phyloP scores from a whole-genome alignment of 768 basidiomycete genomes.

The Gloeostereum incarnatum region DNA sequence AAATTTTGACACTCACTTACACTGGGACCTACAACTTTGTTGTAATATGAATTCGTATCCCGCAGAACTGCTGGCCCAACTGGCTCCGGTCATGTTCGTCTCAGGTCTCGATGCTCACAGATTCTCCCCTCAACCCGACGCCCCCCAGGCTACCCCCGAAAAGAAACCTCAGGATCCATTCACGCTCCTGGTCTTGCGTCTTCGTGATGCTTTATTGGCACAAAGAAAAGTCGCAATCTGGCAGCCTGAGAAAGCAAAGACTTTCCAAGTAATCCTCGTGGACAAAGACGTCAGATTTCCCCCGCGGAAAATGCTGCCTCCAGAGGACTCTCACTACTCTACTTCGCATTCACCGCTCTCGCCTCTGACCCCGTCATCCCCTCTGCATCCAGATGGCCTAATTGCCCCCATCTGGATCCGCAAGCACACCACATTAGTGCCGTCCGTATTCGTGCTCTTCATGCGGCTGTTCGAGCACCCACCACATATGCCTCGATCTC shows the following conservation, averaged over 20 bases:
- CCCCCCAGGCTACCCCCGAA: constrained; percentile 7
- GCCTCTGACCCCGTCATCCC: constrained; percentile 80
- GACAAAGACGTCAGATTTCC: constrained; percentile 83
- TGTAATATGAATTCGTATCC: constrained; percentile 93
- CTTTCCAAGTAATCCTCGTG: constrained; percentile 80
- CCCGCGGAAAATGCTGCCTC: constrained; percentile 65
- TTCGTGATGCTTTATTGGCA: constrained; percentile 59
- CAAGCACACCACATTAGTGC: constrained; percentile 88
- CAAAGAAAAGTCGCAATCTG: constrained; percentile 62
- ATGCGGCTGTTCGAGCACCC: constrained; percentile 70
- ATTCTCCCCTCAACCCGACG: constrained; percentile 6
- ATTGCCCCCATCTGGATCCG: constrained; percentile 98
- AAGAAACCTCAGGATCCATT: constrained; percentile 49
- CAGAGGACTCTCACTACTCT: constrained; percentile 47
- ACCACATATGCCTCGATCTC: constrained; percentile 32
- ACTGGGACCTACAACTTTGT: too few species aligned
- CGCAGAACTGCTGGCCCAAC: constrained; percentile 78
- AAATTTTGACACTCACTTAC: too few species aligned
- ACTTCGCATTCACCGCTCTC: constrained; percentile 86
- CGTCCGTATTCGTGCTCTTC: constrained; percentile 91
- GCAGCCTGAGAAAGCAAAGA: constrained; percentile 60
- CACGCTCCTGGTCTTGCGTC: constrained; percentile 40
- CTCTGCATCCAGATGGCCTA: constrained; percentile 88
- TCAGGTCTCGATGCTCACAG: constrained; percentile 58
- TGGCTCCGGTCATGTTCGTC: constrained; percentile 91